These are phyloP conservation scores for Sporothrix curviconia DNA, from an alignment of 2,329 filamentous ascomycete species.

Conservation along the genomic window DNA sequence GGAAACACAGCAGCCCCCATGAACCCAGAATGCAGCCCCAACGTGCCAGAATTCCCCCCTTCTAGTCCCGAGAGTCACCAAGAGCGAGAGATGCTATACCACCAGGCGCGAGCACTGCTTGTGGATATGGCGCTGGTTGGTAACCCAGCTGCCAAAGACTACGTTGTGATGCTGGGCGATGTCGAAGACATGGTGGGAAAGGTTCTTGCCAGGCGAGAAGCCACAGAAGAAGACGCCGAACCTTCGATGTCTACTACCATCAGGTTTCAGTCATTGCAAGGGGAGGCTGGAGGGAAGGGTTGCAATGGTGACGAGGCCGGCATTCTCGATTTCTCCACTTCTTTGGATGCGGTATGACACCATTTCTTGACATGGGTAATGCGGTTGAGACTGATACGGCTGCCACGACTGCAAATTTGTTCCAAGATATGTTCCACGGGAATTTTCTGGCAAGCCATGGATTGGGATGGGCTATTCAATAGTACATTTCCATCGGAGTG, in stretches of 20 bases:
- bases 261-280: too few species aligned
- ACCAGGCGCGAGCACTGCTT: conserved; percentile 11
- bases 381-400: background rate
- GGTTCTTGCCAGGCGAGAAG: background rate
- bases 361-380: too few species aligned
- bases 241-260: background rate
- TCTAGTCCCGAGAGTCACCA: background rate
- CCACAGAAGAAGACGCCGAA: background rate
- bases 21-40: background rate
- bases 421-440: background rate
- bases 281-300: too few species aligned
- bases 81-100: conserved; percentile 5
- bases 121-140: conserved; percentile 16
- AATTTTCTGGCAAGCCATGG: background rate
- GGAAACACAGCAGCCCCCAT: background rate
- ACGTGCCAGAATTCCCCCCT: too few species aligned
- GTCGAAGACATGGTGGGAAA: conserved; percentile 16
- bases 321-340: too few species aligned
- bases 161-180: conserved; percentile 16
- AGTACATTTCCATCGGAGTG: too few species aligned
- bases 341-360: too few species aligned
- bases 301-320: too few species aligned
- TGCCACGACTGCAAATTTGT: background rate
- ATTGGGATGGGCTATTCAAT: conserved; percentile 4
- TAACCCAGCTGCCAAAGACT: conserved; percentile 16